phyloP scores from a whole-genome alignment of 176 grass and related monocot genomes.

The Hordeum marinum region DNA sequence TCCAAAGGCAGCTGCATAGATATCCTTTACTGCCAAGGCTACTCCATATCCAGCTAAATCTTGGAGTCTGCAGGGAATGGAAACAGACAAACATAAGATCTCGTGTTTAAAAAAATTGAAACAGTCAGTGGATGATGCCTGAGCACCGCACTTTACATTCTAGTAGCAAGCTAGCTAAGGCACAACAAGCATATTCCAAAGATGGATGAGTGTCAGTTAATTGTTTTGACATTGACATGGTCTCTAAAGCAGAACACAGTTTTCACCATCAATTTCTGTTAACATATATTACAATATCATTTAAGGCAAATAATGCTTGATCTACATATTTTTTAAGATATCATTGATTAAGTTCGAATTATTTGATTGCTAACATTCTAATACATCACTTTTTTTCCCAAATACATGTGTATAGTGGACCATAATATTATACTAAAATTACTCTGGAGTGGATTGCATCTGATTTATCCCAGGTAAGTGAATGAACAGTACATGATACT shows the following conservation, averaged over 20 bases:
- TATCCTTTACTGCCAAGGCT: constrained; percentile 62
- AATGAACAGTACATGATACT: background rate
- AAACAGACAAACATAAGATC: constrained; percentile 14
- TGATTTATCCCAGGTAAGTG: background rate
- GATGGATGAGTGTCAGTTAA: background rate
- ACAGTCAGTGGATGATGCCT: constrained; percentile 1
- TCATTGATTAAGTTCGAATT: background rate
- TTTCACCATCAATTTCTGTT: background rate
- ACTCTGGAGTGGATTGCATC: background rate
- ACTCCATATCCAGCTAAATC: constrained; percentile 92
- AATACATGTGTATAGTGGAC: background rate
- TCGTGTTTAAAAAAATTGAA: background rate
- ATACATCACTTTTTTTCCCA: background rate
- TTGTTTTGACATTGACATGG: background rate
- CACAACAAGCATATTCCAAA: background rate
- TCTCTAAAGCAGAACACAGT: background rate
- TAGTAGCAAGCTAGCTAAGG: constrained; percentile 4
- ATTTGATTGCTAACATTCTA: background rate
- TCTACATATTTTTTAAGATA: background rate
- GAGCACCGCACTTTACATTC: background rate
- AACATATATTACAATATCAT: background rate
- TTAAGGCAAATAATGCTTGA: background rate
- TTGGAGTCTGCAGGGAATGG: constrained; percentile 50
- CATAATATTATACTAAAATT: background rate
- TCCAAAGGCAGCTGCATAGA: constrained; percentile 57